A percentile compares a stretch with the other conserved stretches of the same genome.
These are phyloP conservation scores for Sporisorium graminicola DNA, from an alignment of 1,284 basidiomycete species.

Conservation along the genomic window DNA sequence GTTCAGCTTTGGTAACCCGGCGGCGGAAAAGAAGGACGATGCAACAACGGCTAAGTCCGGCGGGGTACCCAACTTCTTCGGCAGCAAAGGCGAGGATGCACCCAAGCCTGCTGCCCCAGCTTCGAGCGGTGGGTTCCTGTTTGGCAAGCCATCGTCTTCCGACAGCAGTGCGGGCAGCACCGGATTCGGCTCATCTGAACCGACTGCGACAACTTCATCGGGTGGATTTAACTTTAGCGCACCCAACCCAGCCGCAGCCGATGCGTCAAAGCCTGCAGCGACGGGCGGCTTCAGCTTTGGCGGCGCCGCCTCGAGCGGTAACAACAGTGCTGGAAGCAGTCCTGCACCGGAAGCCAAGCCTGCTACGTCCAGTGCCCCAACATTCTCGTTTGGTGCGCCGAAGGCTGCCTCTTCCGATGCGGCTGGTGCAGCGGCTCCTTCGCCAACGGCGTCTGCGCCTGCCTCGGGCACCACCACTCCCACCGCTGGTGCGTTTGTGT, in stretches of 20 bases:
- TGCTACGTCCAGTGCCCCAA: slow-evolving; percentile 2
- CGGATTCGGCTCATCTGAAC: slow-evolving; percentile 16
- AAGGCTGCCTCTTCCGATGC: slow-evolving; percentile 13
- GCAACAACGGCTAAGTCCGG: slow-evolving; percentile 14
- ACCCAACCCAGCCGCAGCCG: slow-evolving; percentile 11
- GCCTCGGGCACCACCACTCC: slow-evolving; percentile 16
- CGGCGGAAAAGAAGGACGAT: slow-evolving; percentile 35
- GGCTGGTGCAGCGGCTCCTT: slow-evolving; percentile 9
- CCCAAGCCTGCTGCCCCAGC: slow-evolving; percentile 16
- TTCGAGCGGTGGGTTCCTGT: slow-evolving; percentile 39
- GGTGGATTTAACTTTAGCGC: slow-evolving; percentile 34
- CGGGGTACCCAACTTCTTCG: slow-evolving; percentile 47
- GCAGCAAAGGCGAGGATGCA: slow-evolving; percentile 29
- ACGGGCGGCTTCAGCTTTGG: slow-evolving; percentile 33
- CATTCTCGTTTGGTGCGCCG: slow-evolving; percentile 27
- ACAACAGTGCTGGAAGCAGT: slow-evolving; percentile 12
- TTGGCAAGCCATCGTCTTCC: slow-evolving; percentile 33
- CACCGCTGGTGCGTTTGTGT: slow-evolving; percentile 24
- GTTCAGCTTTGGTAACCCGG: slow-evolving; percentile 33
- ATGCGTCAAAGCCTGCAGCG: slow-evolving; percentile 17
- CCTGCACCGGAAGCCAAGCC: slow-evolving; percentile 17
- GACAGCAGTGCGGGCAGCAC: slow-evolving; percentile 8
- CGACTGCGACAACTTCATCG: slow-evolving; percentile 6
- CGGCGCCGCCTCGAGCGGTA: slow-evolving; percentile 11
- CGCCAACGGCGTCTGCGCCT: slow-evolving; percentile 23